A percentile compares a stretch with the other conserved stretches of the same genome.
Evolutionary conservation across 208 protist species (phyloP).

Genomic region (Leishmania gerbilli): DNA sequence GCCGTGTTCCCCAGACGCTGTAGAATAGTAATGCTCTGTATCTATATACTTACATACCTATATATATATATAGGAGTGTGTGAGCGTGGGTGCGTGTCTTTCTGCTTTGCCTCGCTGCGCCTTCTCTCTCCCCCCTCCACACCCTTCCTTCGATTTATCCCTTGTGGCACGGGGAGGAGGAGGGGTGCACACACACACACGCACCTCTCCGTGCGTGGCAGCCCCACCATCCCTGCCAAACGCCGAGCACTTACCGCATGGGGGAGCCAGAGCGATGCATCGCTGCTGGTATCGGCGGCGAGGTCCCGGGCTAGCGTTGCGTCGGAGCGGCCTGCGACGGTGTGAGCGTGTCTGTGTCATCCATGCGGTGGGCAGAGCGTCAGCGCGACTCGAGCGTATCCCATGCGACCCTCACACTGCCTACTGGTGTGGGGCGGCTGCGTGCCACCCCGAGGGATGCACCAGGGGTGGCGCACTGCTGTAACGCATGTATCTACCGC

Average conservation of each 20-base stretch:
- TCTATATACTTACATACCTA: background rate
- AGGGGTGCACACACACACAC: no score
- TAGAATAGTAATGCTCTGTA: background rate
- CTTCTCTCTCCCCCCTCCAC: background rate
- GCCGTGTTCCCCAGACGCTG: background rate
- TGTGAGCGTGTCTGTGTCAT: background rate
- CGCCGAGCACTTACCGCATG: background rate
- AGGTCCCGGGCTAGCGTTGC: background rate
- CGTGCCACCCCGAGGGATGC: background rate
- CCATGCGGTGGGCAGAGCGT: background rate
- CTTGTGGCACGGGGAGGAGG: background rate
- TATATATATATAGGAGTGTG: background rate
- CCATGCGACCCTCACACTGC: background rate
- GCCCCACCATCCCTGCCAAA: background rate
- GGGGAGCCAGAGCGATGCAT: background rate
- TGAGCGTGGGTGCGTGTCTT: no score
- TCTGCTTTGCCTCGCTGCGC: background rate
- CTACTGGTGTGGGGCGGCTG: background rate
- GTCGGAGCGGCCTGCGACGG: background rate
- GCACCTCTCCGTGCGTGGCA: background rate
- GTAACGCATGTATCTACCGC: background rate
- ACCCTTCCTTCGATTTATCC: background rate
- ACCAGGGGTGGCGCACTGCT: background rate
- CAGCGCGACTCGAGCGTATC: background rate
- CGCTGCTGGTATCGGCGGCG: background rate